A percentile compares a stretch with the other conserved stretches of the same genome.
These are phyloP conservation scores for Neurospora pannonica DNA, from an alignment of 495 filamentous ascomycete species.

Conservation along the genomic window DNA sequence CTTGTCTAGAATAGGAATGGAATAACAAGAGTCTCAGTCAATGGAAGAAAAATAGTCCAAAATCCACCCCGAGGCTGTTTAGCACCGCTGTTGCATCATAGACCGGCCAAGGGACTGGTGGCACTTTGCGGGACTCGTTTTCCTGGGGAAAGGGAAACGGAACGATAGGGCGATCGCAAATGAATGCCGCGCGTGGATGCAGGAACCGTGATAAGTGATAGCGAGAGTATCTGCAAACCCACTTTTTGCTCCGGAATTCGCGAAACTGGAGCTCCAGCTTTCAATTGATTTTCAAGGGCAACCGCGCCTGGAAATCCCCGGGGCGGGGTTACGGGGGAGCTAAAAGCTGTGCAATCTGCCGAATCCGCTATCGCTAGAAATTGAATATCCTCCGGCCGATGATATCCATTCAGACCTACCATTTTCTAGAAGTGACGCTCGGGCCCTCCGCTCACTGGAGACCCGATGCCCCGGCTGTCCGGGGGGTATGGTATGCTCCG, in stretches of 20 bases:
- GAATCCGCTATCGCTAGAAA: neutral
- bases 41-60: neutral
- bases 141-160: neutral
- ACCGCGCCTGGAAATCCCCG: neutral
- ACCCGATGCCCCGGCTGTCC: neutral
- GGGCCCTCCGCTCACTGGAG: neutral
- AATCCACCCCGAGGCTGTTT: neutral
- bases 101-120: conserved; percentile 1
- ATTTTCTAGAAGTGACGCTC: neutral
- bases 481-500: neutral
- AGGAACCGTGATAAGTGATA: neutral
- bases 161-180: neutral
- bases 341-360: neutral
- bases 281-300: neutral
- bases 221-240: neutral
- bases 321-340: neutral
- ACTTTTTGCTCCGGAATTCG: neutral
- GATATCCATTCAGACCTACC: neutral
- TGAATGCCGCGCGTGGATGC: neutral
- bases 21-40: neutral
- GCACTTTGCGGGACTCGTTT: neutral
- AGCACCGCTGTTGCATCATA: neutral
- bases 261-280: neutral
- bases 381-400: neutral
- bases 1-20: neutral